Conservation (phyloP, 2,329 filamentous ascomycete species). For the Botrytis tulipae region DNA sequence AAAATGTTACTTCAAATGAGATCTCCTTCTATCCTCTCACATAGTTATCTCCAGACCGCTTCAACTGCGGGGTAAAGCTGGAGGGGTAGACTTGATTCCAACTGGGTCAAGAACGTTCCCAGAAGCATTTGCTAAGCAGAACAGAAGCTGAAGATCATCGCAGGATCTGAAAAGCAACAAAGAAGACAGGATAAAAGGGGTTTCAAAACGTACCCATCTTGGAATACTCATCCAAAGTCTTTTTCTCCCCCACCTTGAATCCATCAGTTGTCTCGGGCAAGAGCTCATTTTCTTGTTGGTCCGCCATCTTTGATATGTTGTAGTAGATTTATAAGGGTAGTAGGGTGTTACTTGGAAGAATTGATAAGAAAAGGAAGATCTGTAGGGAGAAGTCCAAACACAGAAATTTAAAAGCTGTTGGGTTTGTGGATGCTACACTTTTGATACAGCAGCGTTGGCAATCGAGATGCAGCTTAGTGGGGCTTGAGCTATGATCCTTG, state of each 20-base stretch:
- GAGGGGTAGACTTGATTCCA: constrained; percentile 13
- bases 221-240: constrained; percentile 92
- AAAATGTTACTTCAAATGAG: background rate
- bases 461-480: constrained; percentile 22
- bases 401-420: constrained; percentile 20
- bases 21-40: background rate
- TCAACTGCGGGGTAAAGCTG: constrained; percentile 13
- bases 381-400: constrained; percentile 3
- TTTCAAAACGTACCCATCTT: constrained; percentile 70
- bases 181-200: background rate
- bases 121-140: background rate
- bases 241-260: constrained; percentile 99
- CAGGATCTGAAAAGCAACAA: background rate
- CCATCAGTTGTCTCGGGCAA: constrained; percentile 85
- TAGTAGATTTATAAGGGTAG: background rate
- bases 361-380: constrained; percentile 9
- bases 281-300: constrained; percentile 67
- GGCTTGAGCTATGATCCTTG: constrained; percentile 13
- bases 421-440: constrained; percentile 21
- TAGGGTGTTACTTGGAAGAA: background rate
- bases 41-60: background rate
- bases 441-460: constrained; percentile 23
- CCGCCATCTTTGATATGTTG: constrained; percentile 30
- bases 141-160: background rate
- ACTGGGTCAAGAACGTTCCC: background rate